Conservation (phyloP, 2,329 filamentous ascomycete species). For the Colletotrichum sp. region DNA sequence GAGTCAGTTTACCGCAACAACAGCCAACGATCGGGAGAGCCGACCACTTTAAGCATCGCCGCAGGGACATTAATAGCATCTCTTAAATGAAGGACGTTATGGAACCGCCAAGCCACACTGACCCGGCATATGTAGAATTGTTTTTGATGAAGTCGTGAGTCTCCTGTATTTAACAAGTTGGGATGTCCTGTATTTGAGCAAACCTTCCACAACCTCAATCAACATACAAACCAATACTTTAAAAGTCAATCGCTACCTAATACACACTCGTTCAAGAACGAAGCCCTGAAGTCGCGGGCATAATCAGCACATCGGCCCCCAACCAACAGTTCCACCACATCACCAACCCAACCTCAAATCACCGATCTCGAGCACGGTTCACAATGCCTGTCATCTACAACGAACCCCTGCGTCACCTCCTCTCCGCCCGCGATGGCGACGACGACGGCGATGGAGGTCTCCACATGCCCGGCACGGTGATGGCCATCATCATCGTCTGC, state of each 20-base stretch:
- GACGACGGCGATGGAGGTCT: slow-evolving; percentile 11
- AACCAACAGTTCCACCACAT: not conserved
- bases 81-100: not conserved
- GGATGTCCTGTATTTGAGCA: not conserved
- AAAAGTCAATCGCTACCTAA: not conserved
- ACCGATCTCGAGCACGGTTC: not conserved
- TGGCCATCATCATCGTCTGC: not conserved
- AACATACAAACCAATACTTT: not conserved
- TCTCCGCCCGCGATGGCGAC: not conserved
- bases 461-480: not conserved
- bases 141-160: not conserved
- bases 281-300: not conserved
- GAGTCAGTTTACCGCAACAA: not conserved
- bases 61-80: not conserved
- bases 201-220: not conserved
- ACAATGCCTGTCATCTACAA: not conserved
- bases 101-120: not conserved
- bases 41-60: not conserved
- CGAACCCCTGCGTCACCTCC: not conserved
- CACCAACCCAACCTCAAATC: not conserved
- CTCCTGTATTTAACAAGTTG: not conserved
- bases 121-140: not conserved
- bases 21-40: not conserved
- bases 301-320: not conserved
- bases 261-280: not conserved